Base-by-base conservation (phyloP, 352 stramenopile species). In the Heterotrichella gracilis region DNA sequence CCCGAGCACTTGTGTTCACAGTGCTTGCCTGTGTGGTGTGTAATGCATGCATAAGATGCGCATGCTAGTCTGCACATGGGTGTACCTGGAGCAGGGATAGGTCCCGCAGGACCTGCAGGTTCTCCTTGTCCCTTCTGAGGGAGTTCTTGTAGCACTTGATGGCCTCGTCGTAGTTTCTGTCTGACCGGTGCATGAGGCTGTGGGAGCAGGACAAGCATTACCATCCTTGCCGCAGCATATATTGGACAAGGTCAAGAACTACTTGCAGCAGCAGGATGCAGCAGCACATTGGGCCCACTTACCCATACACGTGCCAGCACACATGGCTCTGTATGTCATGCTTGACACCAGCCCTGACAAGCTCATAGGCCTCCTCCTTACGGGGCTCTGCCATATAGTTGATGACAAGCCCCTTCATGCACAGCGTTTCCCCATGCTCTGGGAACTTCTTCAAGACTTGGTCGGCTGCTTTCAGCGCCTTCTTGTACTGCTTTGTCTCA, bases 401-500 rank as follows among this genome's bases (percentile, higher is more conserved):
- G 24, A 95, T 76, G 64, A 88, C 91, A 14, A 98, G 76, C 2
- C 88, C 90, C 76, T 96, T 96, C 89, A 97, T 96, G n/a, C 87
- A 86, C 17, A 96, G 76, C 64, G 86, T 93, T 75, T 95, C 90
- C 25, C 91, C 91, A 77, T 97, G 89, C 19, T 95, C 88, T 2
- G 90, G 90, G 75, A 87, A 89, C 73, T 95, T 95, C 74, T 94
- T 95, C 22, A 98, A 78, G 72, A 98, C 93, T 0, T 79, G 72
- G 71, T 90, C 86, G 22, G 89, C 85, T 20, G 86, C 82, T 74
- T 96, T 97, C 0, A 96, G 76, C 0, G 86, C 88, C 74, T 96
- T 96, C 78, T 97, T 97, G 82, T 97, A 97, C 75, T 95, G 85
- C 77, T 97, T 98, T 41, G 81, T 83, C 78, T 98, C 90, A 77